Conservation (phyloP, 202 grass and related monocot species). For the Eragrostis tef region DNA sequence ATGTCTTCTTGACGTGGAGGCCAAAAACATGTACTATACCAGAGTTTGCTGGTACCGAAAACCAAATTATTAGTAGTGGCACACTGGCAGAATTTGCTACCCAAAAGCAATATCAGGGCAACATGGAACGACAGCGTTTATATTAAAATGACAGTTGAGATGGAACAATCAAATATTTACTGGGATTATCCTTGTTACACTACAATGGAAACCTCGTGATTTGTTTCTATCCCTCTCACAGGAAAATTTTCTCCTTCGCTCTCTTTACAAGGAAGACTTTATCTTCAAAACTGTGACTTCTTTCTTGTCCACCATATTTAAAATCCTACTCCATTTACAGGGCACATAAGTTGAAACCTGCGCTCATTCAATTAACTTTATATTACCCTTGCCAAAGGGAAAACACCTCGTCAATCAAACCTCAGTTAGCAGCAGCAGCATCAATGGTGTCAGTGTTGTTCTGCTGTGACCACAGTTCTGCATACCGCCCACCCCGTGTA, state of each 20-base stretch:
- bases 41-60: background rate
- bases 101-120: background rate
- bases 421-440: constrained; percentile 61
- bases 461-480: constrained; percentile 88
- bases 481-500: constrained; percentile 70
- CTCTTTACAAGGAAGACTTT: constrained; percentile 21
- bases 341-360: constrained; percentile 30
- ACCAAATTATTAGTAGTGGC: background rate
- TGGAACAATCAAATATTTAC: constrained; percentile 41
- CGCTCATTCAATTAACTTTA: constrained; percentile 12
- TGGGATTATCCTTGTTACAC: constrained; percentile 40
- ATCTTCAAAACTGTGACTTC: constrained; percentile 33
- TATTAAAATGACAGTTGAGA: background rate
- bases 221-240: background rate
- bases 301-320: constrained; percentile 18
- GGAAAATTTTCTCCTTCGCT: background rate
- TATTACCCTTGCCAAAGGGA: constrained; percentile 35
- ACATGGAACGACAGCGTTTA: background rate
- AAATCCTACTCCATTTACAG: constrained; percentile 50
- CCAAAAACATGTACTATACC: background rate
- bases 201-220: constrained; percentile 15
- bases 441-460: constrained; percentile 74
- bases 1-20: background rate
- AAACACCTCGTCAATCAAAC: constrained; percentile 50
- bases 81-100: background rate